These are phyloP conservation scores for Russula lepida DNA, from an alignment of 768 basidiomycete species.

Conservation along the genomic window DNA sequence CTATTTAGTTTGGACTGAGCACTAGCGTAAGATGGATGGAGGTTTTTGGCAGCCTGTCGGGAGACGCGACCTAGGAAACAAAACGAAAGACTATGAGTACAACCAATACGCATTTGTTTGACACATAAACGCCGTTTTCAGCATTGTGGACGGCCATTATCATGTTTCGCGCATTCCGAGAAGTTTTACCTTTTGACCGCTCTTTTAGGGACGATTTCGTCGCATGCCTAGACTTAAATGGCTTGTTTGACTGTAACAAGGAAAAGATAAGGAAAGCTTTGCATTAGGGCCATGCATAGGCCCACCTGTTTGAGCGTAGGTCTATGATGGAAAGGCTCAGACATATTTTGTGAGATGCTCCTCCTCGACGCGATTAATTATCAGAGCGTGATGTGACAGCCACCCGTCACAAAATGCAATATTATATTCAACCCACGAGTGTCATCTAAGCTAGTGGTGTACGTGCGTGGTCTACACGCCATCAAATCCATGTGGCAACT, in stretches of 20 bases:
- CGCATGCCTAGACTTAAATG: conserved; percentile 87
- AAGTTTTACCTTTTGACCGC: conserved; percentile 62
- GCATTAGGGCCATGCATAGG: background rate
- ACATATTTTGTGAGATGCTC: conserved; percentile 26
- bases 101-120: background rate
- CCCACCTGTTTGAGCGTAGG: conserved; percentile 79
- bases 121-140: background rate
- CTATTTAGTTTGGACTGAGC: conserved; percentile 73
- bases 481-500: background rate
- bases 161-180: background rate
- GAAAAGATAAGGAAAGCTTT: conserved; percentile 3
- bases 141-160: background rate
- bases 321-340: conserved; percentile 52
- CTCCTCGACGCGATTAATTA: background rate
- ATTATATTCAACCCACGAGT: no score
- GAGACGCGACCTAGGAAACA: conserved; percentile 44
- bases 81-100: background rate
- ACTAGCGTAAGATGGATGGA: conserved; percentile 38
- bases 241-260: conserved; percentile 66
- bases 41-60: conserved; percentile 47
- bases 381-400: conserved; percentile 5
- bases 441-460: background rate
- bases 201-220: conserved; percentile 80
- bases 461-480: conserved; percentile 2
- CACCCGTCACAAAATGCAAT: no score